A percentile compares a stretch with the other conserved stretches of the same genome.
These are phyloP conservation scores for Arachis hypogaea DNA, from an alignment of 306 rosid species.

Conservation along the genomic window DNA sequence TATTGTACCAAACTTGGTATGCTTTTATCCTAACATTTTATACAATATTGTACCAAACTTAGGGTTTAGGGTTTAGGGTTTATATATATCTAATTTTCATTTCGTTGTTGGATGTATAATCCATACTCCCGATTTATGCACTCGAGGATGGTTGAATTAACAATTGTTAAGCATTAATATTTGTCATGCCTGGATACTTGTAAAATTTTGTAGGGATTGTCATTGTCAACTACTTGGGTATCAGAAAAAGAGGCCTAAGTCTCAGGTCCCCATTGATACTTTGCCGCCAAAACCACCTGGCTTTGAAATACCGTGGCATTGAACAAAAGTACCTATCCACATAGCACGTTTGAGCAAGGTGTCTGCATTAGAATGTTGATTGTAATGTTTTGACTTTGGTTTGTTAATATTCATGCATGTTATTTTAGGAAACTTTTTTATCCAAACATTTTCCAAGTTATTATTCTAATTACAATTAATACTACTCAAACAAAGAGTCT, in stretches of 20 bases:
- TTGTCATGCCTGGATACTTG: slow-evolving; percentile 23
- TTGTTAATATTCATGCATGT: slow-evolving; percentile 19
- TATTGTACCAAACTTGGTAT: no score
- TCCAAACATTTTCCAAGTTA: slow-evolving; percentile 3
- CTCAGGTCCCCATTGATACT: slow-evolving; percentile 21
- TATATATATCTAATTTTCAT: neutral
- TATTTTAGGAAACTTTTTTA: slow-evolving; percentile 10
- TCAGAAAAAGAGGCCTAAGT: slow-evolving; percentile 42
- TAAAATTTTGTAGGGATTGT: slow-evolving; percentile 60
- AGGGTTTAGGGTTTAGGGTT: no score
- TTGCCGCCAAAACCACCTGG: slow-evolving; percentile 30
- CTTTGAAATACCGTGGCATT: slow-evolving; percentile 39
- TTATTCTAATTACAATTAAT: neutral
- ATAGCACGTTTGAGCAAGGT: slow-evolving; percentile 42
- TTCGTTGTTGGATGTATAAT: slow-evolving; percentile 9
- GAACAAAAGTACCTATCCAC: slow-evolving; percentile 34
- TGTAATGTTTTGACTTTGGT: slow-evolving; percentile 11
- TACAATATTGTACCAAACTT: no score
- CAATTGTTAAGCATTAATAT: slow-evolving; percentile 18
- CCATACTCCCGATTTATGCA: neutral
- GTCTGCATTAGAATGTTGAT: slow-evolving; percentile 46
- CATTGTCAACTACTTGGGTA: slow-evolving; percentile 77
- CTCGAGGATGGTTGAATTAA: neutral
- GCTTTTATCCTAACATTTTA: no score
- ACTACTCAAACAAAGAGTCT: neutral